Evolutionary conservation across 768 basidiomycete genomes (phyloP), one percentile per base, ranked within the genome.

Genomic region (Arthromyces matolae): DNA sequence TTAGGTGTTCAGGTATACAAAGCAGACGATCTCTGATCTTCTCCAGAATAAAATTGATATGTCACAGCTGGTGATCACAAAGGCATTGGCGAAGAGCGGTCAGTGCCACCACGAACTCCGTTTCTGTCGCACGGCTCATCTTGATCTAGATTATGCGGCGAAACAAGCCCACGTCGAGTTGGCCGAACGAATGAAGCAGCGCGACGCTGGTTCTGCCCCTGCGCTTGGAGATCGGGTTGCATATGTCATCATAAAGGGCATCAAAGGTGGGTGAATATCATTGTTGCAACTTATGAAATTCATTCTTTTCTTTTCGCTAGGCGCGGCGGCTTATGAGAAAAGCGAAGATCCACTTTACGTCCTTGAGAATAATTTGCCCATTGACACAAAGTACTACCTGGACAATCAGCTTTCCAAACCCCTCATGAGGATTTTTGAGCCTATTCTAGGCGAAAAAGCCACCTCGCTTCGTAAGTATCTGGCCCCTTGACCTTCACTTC

Each of bases 1-100:
- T 51, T 25, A 52, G 37, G 16, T 39, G 20, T 45, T 50, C 53
- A 95, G 93, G 22, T 98, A 97, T 61, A 84, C 86, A 48, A 98
- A 99, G 65, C 89, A 88, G 54, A 86, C 82, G 34, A 98, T 98
- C 52, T 81, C 94, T 0, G 94, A 98, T 59, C 75, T 99, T 2
- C 70, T 99, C 23, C 95, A 96, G 63, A 98, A 98, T 68, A 95
- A 88, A 68, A 75, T 99, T 39, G 96, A 99, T 64, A 95, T 99
- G 91, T 98, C 95, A 7, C 96, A 98, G 62, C 78, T 99, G 18
- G 96, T 99, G 62, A 99, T 99, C 59, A 98, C 96, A 12, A 99
- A 99, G 61, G 96, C 95, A 0, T 76, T 98, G 14, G 75, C 95
- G 0, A 99, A 98, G 70, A 74, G 81, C 29, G 84, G 89, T 86